Percentiles rank a stretch among this genome's conserved stretches.
Evolutionary conservation across 2,329 filamentous ascomycete species (phyloP).

Genomic region (Sclerotinia glacialis): DNA sequence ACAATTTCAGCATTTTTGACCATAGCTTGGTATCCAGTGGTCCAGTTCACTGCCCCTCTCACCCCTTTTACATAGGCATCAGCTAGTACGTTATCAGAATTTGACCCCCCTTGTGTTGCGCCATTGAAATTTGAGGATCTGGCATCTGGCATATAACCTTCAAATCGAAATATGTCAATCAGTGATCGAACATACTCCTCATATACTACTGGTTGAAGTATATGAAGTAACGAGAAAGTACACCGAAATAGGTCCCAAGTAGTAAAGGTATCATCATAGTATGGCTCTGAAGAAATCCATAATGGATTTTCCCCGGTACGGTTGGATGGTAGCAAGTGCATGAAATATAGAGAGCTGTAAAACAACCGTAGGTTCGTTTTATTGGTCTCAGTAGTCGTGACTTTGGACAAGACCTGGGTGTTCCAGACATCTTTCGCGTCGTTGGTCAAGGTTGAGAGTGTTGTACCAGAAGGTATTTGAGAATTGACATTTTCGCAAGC

Average conservation of each 20-base stretch:
- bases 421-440: constrained; percentile 59
- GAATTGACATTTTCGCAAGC: constrained; percentile 49
- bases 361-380: constrained; percentile 56
- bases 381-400: constrained; percentile 59
- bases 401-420: constrained; percentile 57
- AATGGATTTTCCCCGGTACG: constrained; percentile 67
- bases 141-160: constrained; percentile 63
- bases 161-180: constrained; percentile 64
- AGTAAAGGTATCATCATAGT: constrained; percentile 69
- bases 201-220: constrained; percentile 60
- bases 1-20: constrained; percentile 62
- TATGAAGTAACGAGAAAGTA: constrained; percentile 61
- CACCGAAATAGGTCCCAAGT: constrained; percentile 64
- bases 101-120: constrained; percentile 65
- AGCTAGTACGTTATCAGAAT: constrained; percentile 68
- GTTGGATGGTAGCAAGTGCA: constrained; percentile 50
- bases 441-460: constrained; percentile 43
- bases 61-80: constrained; percentile 71
- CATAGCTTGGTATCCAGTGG: constrained; percentile 59
- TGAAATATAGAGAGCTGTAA: constrained; percentile 63
- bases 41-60: constrained; percentile 59
- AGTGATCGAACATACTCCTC: constrained; percentile 64
- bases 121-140: constrained; percentile 69
- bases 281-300: constrained; percentile 62
- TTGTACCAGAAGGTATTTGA: constrained; percentile 46